These are phyloP conservation scores for Phytophthora sansomeana DNA, from an alignment of 352 stramenopile species.

Conservation along the genomic window DNA sequence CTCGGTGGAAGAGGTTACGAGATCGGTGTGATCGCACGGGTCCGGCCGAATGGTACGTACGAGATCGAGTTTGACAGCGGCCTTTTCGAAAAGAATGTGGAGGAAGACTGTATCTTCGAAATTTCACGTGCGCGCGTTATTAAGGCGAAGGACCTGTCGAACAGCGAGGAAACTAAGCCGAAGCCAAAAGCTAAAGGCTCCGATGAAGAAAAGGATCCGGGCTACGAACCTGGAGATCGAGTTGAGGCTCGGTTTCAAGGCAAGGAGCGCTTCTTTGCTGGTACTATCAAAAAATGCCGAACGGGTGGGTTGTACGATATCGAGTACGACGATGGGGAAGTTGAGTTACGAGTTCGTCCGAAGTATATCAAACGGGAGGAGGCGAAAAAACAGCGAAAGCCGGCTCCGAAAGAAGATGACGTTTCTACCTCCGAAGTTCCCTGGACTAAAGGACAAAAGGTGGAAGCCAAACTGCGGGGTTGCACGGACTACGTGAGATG, in stretches of 20 bases:
- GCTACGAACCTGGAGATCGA: conserved; percentile 50
- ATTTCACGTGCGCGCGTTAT: conserved; percentile 51
- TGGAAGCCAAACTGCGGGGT: conserved; percentile 67
- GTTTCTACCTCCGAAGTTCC: conserved; percentile 43
- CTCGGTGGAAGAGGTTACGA: conserved; percentile 54
- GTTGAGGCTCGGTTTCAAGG: conserved; percentile 59
- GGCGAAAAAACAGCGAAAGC: conserved; percentile 45
- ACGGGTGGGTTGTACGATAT: conserved; percentile 52
- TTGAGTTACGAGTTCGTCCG: conserved; percentile 58
- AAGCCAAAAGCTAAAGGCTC: conserved; percentile 17
- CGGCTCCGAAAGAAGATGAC: conserved; percentile 30
- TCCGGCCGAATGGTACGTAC: conserved; percentile 63
- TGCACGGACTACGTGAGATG: conserved; percentile 53
- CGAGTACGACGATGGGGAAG: conserved; percentile 68
- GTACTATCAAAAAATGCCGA: conserved; percentile 52
- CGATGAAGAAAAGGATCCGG: conserved; percentile 27
- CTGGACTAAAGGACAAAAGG: conserved; percentile 61
- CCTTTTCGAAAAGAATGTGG: conserved; percentile 62
- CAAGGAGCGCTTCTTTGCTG: conserved; percentile 48
- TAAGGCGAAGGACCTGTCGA: conserved; percentile 27
- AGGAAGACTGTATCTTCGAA: conserved; percentile 51
- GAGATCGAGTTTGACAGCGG: conserved; percentile 78
- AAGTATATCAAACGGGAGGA: conserved; percentile 57
- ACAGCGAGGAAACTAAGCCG: conserved; percentile 13
- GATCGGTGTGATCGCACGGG: conserved; percentile 58